These are phyloP conservation scores for Aplosporella prunicola DNA, from an alignment of 2,329 filamentous ascomycete species.

Conservation along the genomic window DNA sequence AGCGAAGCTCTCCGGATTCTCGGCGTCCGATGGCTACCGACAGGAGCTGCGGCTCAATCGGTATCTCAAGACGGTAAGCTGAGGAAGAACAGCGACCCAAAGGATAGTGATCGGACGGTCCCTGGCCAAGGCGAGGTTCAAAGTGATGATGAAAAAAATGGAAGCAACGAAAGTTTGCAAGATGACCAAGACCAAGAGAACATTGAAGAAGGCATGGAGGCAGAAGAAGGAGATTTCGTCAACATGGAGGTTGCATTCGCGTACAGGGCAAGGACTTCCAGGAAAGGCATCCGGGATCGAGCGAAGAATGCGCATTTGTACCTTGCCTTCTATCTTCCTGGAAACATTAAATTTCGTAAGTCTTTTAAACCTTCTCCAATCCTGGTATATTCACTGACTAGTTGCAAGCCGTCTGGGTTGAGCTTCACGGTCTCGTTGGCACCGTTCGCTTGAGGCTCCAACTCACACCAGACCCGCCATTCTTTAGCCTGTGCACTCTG, in stretches of 20 bases:
- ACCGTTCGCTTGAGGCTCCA: slow-evolving; percentile 61
- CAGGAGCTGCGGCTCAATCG: slow-evolving; percentile 55
- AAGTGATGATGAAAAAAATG: slow-evolving; percentile 23
- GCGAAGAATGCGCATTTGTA: slow-evolving; percentile 65
- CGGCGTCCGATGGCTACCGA: slow-evolving; percentile 63
- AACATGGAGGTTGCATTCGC: slow-evolving; percentile 69
- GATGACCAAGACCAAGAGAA: slow-evolving; percentile 24
- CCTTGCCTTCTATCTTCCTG: slow-evolving; percentile 60
- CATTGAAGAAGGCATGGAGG: slow-evolving; percentile 55
- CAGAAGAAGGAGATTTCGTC: slow-evolving; percentile 68
- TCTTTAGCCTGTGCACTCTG: slow-evolving; percentile 64
- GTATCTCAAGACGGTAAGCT: slow-evolving; percentile 52
- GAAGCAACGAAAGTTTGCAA: slow-evolving; percentile 22
- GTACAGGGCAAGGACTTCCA: slow-evolving; percentile 55
- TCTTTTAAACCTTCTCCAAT: slow-evolving; percentile 11
- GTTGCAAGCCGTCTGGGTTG: slow-evolving; percentile 56
- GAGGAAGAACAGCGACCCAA: slow-evolving; percentile 36
- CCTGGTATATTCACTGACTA: no score
- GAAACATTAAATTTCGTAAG: slow-evolving; percentile 43
- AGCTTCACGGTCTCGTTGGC: slow-evolving; percentile 62
- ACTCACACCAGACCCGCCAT: slow-evolving; percentile 65
- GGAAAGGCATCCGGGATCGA: slow-evolving; percentile 51
- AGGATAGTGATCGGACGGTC: slow-evolving; percentile 42
- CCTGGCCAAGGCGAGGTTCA: slow-evolving; percentile 34
- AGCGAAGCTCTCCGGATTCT: slow-evolving; percentile 62